These are phyloP conservation scores for Hypoxylon trugodes DNA, from an alignment of 495 filamentous ascomycete genomes.

Conservation along the genomic window DNA sequence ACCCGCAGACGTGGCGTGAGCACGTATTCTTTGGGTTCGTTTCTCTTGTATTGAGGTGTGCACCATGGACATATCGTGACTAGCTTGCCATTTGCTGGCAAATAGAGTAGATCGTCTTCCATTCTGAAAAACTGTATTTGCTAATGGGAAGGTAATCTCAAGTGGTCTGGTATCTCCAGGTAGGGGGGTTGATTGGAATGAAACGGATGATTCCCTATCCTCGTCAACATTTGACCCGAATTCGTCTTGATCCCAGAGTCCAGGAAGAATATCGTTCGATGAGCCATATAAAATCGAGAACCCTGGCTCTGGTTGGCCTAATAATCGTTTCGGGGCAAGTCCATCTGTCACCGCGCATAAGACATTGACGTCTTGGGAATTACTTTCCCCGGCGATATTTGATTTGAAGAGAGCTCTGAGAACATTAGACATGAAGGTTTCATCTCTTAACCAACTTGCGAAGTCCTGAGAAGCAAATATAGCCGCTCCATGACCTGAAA, in stretches of 20 bases:
- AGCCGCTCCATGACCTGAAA: constrained; percentile 37
- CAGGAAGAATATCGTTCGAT: constrained; percentile 43
- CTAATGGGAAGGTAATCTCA: constrained; percentile 66
- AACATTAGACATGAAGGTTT: constrained; percentile 45
- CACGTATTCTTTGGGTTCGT: constrained; percentile 41
- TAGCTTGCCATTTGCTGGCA: constrained; percentile 62
- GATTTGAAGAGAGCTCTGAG: constrained; percentile 30
- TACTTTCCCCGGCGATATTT: neutral
- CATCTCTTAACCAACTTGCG: constrained; percentile 50
- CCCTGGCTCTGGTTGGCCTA: constrained; percentile 43
- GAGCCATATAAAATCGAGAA: constrained; percentile 52
- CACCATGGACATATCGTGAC: constrained; percentile 11
- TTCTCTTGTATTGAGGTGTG: constrained; percentile 35
- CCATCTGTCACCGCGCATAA: constrained; percentile 50
- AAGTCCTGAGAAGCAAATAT: constrained; percentile 48
- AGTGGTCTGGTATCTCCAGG: constrained; percentile 30
- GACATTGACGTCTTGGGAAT: constrained; percentile 32
- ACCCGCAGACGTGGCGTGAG: constrained; percentile 1
- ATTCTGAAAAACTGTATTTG: constrained; percentile 80
- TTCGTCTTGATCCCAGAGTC: constrained; percentile 36
- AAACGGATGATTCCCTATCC: constrained; percentile 27
- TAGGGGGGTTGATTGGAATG: constrained; percentile 37
- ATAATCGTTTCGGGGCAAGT: constrained; percentile 36
- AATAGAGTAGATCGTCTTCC: constrained; percentile 70
- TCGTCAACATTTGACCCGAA: constrained; percentile 4